Evolutionary conservation across 345 rosid species (phyloP).

Genomic region (Crucihimalaya himalaica): DNA sequence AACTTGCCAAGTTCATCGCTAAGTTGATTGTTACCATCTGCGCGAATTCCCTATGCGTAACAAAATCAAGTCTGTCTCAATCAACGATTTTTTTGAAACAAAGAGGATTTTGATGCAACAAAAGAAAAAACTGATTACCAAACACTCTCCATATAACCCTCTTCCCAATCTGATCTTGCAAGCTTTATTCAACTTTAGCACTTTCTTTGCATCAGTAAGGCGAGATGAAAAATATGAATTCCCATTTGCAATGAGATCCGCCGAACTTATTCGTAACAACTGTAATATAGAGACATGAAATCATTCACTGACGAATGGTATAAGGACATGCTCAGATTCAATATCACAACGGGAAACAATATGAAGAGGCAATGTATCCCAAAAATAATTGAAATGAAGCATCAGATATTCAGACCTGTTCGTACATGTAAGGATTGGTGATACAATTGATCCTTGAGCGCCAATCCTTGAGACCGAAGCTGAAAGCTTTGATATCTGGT

Average conservation of each 20-base stretch:
- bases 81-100: conserved; percentile 1
- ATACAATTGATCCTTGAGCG: conserved; percentile 65
- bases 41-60: conserved; percentile 63
- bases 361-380: background rate
- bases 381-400: background rate
- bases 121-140: conserved; percentile 48
- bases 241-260: conserved; percentile 59
- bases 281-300: conserved; percentile 41
- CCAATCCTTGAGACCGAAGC: conserved; percentile 64
- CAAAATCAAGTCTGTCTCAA: background rate
- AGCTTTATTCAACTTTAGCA: conserved; percentile 61
- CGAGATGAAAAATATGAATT: conserved; percentile 48
- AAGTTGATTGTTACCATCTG: conserved; percentile 65
- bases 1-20: conserved; percentile 77
- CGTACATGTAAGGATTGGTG: conserved; percentile 66
- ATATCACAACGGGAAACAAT: background rate
- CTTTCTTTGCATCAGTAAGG: conserved; percentile 57
- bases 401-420: conserved; percentile 53
- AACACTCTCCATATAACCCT: conserved; percentile 94
- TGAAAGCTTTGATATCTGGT: conserved; percentile 60
- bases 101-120: background rate
- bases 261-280: conserved; percentile 61
- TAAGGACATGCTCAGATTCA: background rate
- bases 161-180: conserved; percentile 66
- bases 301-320: background rate